phyloP scores from a whole-genome alignment of 148 eudicot species.

The Camellia granthamiana region DNA sequence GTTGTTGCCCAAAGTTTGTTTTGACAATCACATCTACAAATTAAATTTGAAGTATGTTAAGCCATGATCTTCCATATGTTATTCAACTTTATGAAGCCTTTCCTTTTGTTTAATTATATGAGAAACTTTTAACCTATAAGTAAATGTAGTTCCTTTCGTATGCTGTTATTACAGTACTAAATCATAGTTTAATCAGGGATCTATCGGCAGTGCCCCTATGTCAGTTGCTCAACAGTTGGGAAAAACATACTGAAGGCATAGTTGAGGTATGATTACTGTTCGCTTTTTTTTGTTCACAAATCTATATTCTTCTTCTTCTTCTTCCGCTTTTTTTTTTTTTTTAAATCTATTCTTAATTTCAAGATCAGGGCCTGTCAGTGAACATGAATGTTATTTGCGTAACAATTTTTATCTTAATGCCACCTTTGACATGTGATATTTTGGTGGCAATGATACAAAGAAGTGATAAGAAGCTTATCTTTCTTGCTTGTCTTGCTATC shows the following conservation, averaged over 20 bases:
- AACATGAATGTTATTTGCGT: neutral
- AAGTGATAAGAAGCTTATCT: neutral
- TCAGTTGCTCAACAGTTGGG: conserved; percentile 71
- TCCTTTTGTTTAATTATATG: neutral
- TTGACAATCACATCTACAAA: neutral
- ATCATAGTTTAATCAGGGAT: conserved; percentile 51
- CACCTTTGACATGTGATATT: neutral
- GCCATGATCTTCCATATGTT: conserved; percentile 8
- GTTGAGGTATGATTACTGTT: conserved; percentile 47
- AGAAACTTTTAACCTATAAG: neutral
- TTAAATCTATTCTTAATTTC: neutral
- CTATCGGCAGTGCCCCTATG: conserved; percentile 45
- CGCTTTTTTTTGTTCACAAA: too few relatives aligned
- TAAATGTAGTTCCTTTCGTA: conserved; percentile 13
- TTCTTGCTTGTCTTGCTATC: neutral
- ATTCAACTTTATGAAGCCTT: neutral
- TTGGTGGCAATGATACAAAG: neutral
- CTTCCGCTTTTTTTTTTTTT: neutral
- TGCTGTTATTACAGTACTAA: conserved; percentile 12
- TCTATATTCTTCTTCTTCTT: neutral
- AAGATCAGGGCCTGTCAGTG: neutral
- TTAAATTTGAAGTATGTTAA: neutral
- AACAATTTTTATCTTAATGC: neutral
- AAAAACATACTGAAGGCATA: conserved; percentile 44
- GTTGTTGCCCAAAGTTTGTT: conserved; percentile 1